These are phyloP conservation scores for Rubia balearica DNA, from an alignment of 305 asterid genomes.

Conservation along the genomic window DNA sequence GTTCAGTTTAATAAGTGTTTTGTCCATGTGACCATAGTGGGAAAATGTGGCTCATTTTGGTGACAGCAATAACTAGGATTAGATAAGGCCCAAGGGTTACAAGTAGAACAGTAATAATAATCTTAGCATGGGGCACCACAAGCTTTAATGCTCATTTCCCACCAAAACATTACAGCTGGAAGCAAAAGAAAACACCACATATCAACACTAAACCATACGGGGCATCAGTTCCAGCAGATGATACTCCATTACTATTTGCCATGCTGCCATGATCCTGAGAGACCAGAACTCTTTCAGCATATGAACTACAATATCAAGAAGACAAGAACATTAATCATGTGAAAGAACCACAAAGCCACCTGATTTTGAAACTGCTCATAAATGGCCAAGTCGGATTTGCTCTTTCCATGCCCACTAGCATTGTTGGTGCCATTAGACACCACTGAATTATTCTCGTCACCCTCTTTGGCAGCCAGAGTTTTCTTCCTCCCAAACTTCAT, in stretches of 20 bases:
- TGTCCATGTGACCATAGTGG: neutral
- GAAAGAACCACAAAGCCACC: constrained; percentile 31
- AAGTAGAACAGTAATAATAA: neutral
- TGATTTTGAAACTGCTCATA: constrained; percentile 61
- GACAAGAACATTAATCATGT: constrained; percentile 6
- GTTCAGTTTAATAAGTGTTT: neutral
- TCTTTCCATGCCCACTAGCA: constrained; percentile 40
- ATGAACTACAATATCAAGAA: constrained; percentile 12
- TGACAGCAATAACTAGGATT: neutral
- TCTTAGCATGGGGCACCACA: neutral
- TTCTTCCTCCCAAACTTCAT: constrained; percentile 90
- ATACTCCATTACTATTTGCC: constrained; percentile 42
- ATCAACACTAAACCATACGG: constrained; percentile 42
- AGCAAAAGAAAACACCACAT: neutral
- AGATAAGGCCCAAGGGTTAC: neutral
- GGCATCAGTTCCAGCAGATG: constrained; percentile 39
- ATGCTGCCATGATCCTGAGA: constrained; percentile 43
- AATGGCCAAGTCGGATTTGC: constrained; percentile 60
- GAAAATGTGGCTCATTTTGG: neutral
- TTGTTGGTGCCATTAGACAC: constrained; percentile 28
- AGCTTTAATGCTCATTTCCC: neutral
- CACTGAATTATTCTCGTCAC: constrained; percentile 30
- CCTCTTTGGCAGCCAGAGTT: constrained; percentile 31
- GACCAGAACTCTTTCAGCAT: constrained; percentile 17
- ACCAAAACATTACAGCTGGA: neutral